These are phyloP conservation scores for Bondarzewia mesenterica DNA, from an alignment of 1,284 basidiomycete genomes.

Conservation along the genomic window DNA sequence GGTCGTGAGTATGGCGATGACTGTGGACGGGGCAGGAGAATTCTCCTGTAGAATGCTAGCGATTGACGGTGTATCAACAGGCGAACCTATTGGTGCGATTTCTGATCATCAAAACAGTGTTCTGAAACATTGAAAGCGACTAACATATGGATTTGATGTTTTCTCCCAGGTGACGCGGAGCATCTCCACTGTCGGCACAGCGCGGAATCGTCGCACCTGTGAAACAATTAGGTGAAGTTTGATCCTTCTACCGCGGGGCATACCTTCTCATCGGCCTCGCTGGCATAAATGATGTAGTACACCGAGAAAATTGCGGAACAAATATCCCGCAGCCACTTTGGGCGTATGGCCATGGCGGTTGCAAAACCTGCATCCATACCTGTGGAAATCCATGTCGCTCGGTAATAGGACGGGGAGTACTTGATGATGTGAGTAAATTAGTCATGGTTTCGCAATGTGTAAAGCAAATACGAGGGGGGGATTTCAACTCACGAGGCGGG, in stretches of 20 bases:
- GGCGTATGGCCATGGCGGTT: conserved; percentile 88
- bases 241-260: conserved; percentile 9
- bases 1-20: conserved; percentile 74
- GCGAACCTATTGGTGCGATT: conserved; percentile 46
- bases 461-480: not conserved
- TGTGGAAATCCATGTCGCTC: conserved; percentile 93
- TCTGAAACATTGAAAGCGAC: conserved; percentile 15
- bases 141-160: conserved; percentile 85
- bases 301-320: conserved; percentile 77
- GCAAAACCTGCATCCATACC: conserved; percentile 97
- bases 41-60: conserved; percentile 65
- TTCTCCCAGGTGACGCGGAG: conserved; percentile 95
- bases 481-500: conserved; percentile 58
- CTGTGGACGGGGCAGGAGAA: conserved; percentile 77
- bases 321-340: conserved; percentile 87
- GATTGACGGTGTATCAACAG: conserved; percentile 50
- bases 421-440: conserved; percentile 20
- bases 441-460: not conserved
- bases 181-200: conserved; percentile 94
- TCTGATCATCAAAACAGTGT: conserved; percentile 3
- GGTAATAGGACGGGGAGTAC: conserved; percentile 92
- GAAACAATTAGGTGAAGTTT: not conserved
- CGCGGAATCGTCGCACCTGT: conserved; percentile 84
- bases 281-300: conserved; percentile 93
- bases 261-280: conserved; percentile 92